Percentiles rank a stretch among this genome's conserved stretches.
Evolutionary conservation across 2,329 filamentous ascomycete genomes (phyloP).

Genomic region (Macrophomina tecta): DNA sequence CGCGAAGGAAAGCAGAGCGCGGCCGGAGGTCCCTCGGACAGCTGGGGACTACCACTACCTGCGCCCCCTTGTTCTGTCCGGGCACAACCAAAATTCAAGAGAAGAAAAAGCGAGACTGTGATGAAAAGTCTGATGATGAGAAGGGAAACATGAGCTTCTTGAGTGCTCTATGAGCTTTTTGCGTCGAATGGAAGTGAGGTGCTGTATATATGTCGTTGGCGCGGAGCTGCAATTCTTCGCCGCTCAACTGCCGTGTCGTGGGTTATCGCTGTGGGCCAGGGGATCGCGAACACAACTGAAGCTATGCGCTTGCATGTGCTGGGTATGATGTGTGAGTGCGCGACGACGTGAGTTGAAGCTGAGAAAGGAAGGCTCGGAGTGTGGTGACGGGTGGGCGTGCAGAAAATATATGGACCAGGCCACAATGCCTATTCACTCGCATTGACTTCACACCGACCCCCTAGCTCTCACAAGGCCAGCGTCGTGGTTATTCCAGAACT

Average conservation of each 20-base stretch:
- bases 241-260: constrained; percentile 4
- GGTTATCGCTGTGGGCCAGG: neutral
- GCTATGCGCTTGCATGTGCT: neutral
- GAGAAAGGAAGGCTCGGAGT: constrained; percentile 5
- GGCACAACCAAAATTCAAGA: constrained; percentile 7
- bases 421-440: constrained; percentile 9
- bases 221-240: constrained; percentile 7
- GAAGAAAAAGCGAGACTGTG: neutral
- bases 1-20: constrained; percentile 27
- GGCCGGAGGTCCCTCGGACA: constrained; percentile 20
- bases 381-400: constrained; percentile 1
- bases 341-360: neutral
- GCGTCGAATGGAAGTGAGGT: neutral
- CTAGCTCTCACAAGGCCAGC: neutral
- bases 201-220: neutral
- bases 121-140: neutral
- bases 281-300: neutral
- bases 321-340: neutral
- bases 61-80: constrained; percentile 22
- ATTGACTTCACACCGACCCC: constrained; percentile 15
- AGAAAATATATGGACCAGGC: constrained; percentile 10
- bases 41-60: constrained; percentile 14
- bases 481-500: neutral
- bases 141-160: neutral
- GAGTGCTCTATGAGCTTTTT: neutral